These are phyloP conservation scores for Cubamyces sp. DNA, from an alignment of 768 basidiomycete genomes.

Conservation along the genomic window DNA sequence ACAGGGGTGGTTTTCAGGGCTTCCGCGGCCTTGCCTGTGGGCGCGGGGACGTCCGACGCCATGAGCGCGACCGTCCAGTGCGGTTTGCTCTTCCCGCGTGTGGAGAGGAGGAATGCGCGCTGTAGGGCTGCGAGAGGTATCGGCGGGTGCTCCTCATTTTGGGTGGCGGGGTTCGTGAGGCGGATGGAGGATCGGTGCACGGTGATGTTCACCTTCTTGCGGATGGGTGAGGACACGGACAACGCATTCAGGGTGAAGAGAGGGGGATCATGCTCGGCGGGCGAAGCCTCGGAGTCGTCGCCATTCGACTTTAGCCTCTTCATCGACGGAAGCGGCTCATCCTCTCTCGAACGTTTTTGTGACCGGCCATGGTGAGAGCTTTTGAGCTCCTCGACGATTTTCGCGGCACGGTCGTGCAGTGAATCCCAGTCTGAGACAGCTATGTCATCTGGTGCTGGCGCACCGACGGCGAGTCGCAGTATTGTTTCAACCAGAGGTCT, in stretches of 20 bases:
- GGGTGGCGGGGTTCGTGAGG: conserved; percentile 55
- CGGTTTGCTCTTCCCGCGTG: conserved; percentile 69
- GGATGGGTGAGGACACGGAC: conserved; percentile 72
- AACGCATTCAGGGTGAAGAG: conserved; percentile 64
- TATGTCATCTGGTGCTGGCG: conserved; percentile 5
- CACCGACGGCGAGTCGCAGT: conserved; percentile 19
- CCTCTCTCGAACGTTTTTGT: conserved; percentile 21
- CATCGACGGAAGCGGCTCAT: conserved; percentile 6
- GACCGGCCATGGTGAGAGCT: conserved; percentile 11
- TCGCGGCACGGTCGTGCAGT: conserved; percentile 12
- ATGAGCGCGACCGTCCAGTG: conserved; percentile 77
- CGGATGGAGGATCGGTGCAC: conserved; percentile 54
- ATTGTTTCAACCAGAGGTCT: conserved; percentile 13
- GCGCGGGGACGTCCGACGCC: conserved; percentile 51
- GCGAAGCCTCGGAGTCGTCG: neutral
- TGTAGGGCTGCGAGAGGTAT: conserved; percentile 53
- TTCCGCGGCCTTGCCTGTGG: conserved; percentile 40
- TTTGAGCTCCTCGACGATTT: conserved; percentile 19
- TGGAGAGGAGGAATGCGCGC: conserved; percentile 74
- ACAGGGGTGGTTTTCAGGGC: conserved; percentile 14
- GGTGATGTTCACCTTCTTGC: conserved; percentile 75
- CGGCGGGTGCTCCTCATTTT: conserved; percentile 48
- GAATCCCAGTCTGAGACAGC: conserved; percentile 15
- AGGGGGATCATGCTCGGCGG: conserved; percentile 43
- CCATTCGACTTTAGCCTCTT: conserved; percentile 14